Conservation (phyloP, 139 green algal genomes). For the Tetraselmis chui region DNA sequence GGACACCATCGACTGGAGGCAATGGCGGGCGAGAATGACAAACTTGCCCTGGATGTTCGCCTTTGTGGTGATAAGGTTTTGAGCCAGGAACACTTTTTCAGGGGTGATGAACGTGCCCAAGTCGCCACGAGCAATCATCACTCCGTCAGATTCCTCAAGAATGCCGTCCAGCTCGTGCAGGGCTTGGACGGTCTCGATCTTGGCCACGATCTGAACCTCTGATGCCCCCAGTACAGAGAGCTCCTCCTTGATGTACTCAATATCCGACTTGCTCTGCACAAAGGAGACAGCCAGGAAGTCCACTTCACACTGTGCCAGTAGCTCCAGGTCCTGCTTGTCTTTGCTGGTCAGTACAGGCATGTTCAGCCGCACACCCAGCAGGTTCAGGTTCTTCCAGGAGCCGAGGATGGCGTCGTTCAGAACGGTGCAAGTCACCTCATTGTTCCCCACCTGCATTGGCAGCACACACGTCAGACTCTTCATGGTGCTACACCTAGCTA, state of each 20-base stretch:
- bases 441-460: not conserved
- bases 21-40: slow-evolving; percentile 41
- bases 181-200: slow-evolving; percentile 60
- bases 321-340: slow-evolving; percentile 17
- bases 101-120: slow-evolving; percentile 26
- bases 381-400: not conserved
- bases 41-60: slow-evolving; percentile 31
- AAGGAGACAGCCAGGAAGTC: slow-evolving; percentile 50
- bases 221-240: not conserved
- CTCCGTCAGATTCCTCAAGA: slow-evolving; percentile 36
- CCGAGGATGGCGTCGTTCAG: not conserved
- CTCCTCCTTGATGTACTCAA: slow-evolving; percentile 13
- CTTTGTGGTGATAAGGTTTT: slow-evolving; percentile 20
- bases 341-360: slow-evolving; percentile 17
- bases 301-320: slow-evolving; percentile 13
- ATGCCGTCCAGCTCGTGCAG: slow-evolving; percentile 56
- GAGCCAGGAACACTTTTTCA: slow-evolving; percentile 14
- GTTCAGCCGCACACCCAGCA: slow-evolving; percentile 10
- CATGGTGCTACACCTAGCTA: too few relatives aligned
- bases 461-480: too few relatives aligned
- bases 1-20: slow-evolving; percentile 44
- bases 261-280: slow-evolving; percentile 51
- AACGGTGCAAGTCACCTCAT: not conserved
- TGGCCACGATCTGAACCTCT: slow-evolving; percentile 50
- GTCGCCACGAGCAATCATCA: slow-evolving; percentile 39